Evolutionary conservation across 495 filamentous ascomycete species (phyloP).

Genomic region (Aspergillus saccharolyticus): DNA sequence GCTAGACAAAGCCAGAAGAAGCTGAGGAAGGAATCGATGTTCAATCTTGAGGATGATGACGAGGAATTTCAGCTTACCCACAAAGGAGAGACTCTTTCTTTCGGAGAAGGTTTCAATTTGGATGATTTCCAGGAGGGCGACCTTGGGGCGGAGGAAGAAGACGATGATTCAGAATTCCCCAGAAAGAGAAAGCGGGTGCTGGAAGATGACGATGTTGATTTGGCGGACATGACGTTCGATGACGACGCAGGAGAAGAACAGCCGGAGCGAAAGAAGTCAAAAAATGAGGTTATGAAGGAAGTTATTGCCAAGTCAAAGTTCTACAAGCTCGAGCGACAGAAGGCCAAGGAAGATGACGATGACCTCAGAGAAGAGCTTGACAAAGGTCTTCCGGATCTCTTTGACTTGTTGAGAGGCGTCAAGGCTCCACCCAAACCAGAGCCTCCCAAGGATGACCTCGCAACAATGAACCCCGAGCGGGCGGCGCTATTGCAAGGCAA

Average conservation of each 20-base stretch:
- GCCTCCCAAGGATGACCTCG: conserved; percentile 35
- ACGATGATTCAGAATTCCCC: conserved; percentile 55
- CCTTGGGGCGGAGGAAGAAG: conserved; percentile 55
- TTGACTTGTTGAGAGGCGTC: conserved; percentile 59
- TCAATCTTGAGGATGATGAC: conserved; percentile 83
- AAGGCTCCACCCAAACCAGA: conserved; percentile 40
- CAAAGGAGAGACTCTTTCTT: conserved; percentile 64
- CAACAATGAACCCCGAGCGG: conserved; percentile 56
- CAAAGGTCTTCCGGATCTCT: conserved; percentile 73
- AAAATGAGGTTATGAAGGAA: conserved; percentile 94
- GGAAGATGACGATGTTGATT: conserved; percentile 27
- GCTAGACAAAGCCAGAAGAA: conserved; percentile 72
- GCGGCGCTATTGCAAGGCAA: conserved; percentile 54
- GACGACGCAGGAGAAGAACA: conserved; percentile 43
- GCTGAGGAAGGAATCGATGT: conserved; percentile 68
- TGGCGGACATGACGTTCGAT: conserved; percentile 28
- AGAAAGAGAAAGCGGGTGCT: conserved; percentile 57
- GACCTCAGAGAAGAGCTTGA: conserved; percentile 78
- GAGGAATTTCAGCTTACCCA: conserved; percentile 73
- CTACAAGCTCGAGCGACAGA: conserved; percentile 88
- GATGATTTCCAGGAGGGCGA: conserved; percentile 81
- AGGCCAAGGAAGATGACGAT: conserved; percentile 88
- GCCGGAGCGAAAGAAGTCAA: conserved; percentile 81
- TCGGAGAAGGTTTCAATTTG: conserved; percentile 47
- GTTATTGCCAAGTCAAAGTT: conserved; percentile 96